phyloP scores from a whole-genome alignment of 192 early-diverging fungal genomes.

The Diversispora eburnea region DNA sequence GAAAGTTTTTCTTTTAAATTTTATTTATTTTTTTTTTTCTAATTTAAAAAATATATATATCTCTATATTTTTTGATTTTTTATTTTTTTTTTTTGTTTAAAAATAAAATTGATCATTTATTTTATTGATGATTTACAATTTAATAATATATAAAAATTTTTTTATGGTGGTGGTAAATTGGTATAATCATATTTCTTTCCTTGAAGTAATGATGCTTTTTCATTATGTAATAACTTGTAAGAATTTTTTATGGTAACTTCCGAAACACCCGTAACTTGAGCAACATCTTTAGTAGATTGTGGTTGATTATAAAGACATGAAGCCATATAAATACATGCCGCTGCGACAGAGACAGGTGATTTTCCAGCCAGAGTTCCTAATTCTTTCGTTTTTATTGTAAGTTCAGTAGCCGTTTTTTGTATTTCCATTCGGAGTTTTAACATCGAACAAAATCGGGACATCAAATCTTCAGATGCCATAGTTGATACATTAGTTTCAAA shows the following conservation, averaged over 20 bases:
- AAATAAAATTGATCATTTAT: no score
- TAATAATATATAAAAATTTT: no score
- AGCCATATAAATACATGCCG: conserved; percentile 87
- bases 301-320: conserved; percentile 66
- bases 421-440: conserved; percentile 65
- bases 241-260: conserved; percentile 92
- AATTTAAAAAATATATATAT: no score
- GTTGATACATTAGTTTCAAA: conserved; percentile 56
- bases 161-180: no score
- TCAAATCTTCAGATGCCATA: conserved; percentile 70
- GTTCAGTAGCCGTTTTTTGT: conserved; percentile 65
- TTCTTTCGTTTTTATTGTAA: conserved; percentile 71
- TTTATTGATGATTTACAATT: no score
- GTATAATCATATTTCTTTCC: no score
- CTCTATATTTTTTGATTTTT: no score
- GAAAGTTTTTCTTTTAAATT: no score
- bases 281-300: conserved; percentile 72
- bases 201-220: no score
- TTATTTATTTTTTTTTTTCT: no score
- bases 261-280: conserved; percentile 82
- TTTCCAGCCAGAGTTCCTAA: conserved; percentile 85
- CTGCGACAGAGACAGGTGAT: conserved; percentile 87
- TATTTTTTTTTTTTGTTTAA: no score
- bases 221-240: conserved; percentile 54
- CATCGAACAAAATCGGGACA: conserved; percentile 79